Percentiles rank a stretch among this genome's conserved stretches.
phyloP scores from a whole-genome alignment of 1,284 basidiomycete species.

The Leccinum angustisporum region DNA sequence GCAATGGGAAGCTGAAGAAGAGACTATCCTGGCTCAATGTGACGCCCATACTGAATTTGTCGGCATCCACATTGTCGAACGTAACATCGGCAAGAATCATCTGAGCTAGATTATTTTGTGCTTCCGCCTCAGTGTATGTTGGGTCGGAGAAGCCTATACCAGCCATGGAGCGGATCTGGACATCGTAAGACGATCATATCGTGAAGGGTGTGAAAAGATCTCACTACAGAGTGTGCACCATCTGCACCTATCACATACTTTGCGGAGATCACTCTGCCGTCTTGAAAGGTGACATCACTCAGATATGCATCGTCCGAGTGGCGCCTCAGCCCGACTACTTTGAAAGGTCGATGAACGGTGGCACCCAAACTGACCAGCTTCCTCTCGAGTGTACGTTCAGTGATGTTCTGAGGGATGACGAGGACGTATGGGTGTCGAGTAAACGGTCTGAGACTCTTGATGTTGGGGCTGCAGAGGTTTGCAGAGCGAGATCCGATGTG shows the following conservation, averaged over 20 bases:
- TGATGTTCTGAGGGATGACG: constrained; percentile 47
- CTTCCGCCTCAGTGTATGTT: not conserved
- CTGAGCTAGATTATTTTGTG: constrained; percentile 16
- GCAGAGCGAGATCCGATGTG: constrained; percentile 35
- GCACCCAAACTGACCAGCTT: constrained; percentile 34
- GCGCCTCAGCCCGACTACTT: constrained; percentile 32
- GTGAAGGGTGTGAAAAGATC: constrained; percentile 14
- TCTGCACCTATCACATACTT: constrained; percentile 39
- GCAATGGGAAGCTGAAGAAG: constrained; percentile 33
- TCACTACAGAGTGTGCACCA: constrained; percentile 42
- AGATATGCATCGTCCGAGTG: constrained; percentile 26
- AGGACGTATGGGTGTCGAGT: constrained; percentile 49
- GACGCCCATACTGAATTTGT: not conserved
- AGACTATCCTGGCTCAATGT: constrained; percentile 25
- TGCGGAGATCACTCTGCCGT: constrained; percentile 45
- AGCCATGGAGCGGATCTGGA: constrained; percentile 22
- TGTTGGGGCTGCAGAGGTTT: constrained; percentile 34
- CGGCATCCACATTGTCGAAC: constrained; percentile 8
- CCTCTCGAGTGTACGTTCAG: constrained; percentile 44
- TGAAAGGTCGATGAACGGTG: constrained; percentile 26
- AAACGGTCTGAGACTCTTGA: constrained; percentile 34
- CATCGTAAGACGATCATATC: not conserved
- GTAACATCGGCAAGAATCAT: constrained; percentile 25
- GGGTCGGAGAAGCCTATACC: constrained; percentile 24
- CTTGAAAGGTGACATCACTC: constrained; percentile 48